These are phyloP conservation scores for Combretum micranthum DNA, from an alignment of 345 rosid species.

Conservation along the genomic window DNA sequence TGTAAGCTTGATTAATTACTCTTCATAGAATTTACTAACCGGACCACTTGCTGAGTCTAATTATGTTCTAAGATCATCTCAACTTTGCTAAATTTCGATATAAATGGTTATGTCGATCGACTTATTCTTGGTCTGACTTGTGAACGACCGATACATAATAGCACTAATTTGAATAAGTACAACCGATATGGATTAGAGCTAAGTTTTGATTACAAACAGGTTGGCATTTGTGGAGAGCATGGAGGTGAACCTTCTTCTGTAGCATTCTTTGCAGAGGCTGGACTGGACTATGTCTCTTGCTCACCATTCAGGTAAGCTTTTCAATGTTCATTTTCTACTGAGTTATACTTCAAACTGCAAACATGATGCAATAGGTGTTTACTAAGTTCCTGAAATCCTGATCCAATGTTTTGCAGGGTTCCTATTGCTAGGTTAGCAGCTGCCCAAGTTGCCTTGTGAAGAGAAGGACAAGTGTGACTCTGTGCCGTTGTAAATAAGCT, in stretches of 20 bases:
- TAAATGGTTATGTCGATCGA: too few species aligned
- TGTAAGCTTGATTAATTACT: too few species aligned
- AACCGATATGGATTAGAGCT: too few species aligned
- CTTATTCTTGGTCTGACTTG: too few species aligned
- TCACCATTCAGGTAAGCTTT: slow-evolving; percentile 81
- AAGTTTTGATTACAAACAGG: slow-evolving; percentile 36
- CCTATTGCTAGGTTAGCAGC: slow-evolving; percentile 92
- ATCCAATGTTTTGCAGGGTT: slow-evolving; percentile 33
- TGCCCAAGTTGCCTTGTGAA: slow-evolving; percentile 63
- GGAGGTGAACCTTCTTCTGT: slow-evolving; percentile 98
- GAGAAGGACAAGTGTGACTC: neutral
- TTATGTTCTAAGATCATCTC: too few species aligned
- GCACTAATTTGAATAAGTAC: too few species aligned
- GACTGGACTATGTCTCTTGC: slow-evolving; percentile 92
- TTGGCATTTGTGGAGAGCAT: slow-evolving; percentile 94
- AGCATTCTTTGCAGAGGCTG: slow-evolving; percentile 76
- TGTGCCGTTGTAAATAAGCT: too few species aligned
- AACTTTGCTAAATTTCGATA: too few species aligned
- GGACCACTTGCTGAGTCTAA: too few species aligned
- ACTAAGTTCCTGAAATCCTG: neutral
- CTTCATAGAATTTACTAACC: too few species aligned
- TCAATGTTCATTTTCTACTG: neutral
- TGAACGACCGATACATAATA: too few species aligned
- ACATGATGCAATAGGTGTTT: neutral
- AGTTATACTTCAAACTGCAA: neutral